Percentiles rank a stretch among this genome's conserved stretches.
Conservation (phyloP, 805 yeast genomes). For the Wickerhamiella cacticola region DNA sequence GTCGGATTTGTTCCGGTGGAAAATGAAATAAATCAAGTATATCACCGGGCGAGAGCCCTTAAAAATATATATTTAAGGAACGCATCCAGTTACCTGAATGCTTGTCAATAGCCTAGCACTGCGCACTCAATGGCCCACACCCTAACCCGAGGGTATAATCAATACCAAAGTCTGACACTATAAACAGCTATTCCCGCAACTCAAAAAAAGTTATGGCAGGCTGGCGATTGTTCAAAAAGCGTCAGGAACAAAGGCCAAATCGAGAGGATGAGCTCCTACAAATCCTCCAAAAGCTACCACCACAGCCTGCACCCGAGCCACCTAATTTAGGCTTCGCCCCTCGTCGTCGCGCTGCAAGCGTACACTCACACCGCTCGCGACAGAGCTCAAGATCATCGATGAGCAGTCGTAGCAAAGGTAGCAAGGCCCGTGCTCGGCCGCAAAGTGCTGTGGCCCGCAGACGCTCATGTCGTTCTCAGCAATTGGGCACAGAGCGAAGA, state of each 20-base stretch:
- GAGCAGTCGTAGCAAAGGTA: conserved; percentile 2
- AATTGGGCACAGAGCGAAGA: conserved; percentile 12
- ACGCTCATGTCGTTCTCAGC: background rate
- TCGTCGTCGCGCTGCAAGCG: conserved; percentile 6
- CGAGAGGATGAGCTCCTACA: background rate
- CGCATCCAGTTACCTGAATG: no score
- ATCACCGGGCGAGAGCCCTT: background rate
- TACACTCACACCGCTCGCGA: conserved; percentile 9
- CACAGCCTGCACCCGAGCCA: conserved; percentile 3
- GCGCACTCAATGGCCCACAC: background rate
- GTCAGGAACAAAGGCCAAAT: background rate
- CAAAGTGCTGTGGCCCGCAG: background rate
- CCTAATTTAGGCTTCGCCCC: background rate
- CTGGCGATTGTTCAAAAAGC: conserved; percentile 10
- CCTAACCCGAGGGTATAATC: background rate
- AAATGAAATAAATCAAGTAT: no score
- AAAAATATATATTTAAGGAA: background rate
- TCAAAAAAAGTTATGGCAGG: background rate
- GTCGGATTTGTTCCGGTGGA: no score
- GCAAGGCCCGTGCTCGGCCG: background rate
- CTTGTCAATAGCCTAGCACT: no score
- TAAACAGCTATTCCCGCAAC: background rate
- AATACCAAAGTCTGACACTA: background rate
- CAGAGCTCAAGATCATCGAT: background rate
- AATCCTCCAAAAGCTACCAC: conserved; percentile 4